Conservation (phyloP, 352 stramenopile genomes). For the Globisporangium okanoganense region DNA sequence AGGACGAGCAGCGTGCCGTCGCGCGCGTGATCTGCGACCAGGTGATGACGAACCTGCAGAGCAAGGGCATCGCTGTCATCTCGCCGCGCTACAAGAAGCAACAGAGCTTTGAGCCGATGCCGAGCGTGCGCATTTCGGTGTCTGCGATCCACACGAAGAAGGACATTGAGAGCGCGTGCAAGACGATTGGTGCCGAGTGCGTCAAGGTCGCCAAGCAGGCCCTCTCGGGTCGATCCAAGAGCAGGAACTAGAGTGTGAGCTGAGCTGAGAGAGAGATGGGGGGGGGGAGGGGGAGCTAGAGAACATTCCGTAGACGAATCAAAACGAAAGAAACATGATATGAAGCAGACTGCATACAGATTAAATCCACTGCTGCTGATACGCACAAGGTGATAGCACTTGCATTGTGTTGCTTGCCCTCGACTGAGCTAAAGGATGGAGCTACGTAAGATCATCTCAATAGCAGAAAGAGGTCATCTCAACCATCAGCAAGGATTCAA, state of each 20-base stretch:
- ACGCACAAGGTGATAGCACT: no score
- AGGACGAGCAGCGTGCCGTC: conserved; percentile 45
- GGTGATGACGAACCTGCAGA: conserved; percentile 57
- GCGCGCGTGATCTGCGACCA: conserved; percentile 59
- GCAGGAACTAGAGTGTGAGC: conserved; percentile 8
- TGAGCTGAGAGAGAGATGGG: background rate
- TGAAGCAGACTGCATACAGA: background rate
- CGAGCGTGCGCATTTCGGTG: conserved; percentile 73
- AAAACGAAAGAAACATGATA: background rate
- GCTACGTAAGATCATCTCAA: no score
- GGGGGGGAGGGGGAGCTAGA: no score
- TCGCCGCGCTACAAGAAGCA: conserved; percentile 70
- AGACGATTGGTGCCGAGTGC: conserved; percentile 53
- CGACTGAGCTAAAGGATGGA: no score
- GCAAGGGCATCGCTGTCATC: conserved; percentile 66
- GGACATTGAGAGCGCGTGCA: conserved; percentile 54
- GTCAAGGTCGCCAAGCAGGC: conserved; percentile 44
- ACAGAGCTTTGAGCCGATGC: conserved; percentile 53
- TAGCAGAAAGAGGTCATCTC: no score
- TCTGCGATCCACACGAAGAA: conserved; percentile 61
- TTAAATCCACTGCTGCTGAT: background rate
- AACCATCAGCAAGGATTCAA: no score
- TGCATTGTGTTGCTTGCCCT: no score
- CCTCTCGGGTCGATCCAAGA: conserved; percentile 26
- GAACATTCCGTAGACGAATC: background rate